Evolutionary conservation across 148 eudicot species (phyloP).

Genomic region (Dysphania ambrosioides): DNA sequence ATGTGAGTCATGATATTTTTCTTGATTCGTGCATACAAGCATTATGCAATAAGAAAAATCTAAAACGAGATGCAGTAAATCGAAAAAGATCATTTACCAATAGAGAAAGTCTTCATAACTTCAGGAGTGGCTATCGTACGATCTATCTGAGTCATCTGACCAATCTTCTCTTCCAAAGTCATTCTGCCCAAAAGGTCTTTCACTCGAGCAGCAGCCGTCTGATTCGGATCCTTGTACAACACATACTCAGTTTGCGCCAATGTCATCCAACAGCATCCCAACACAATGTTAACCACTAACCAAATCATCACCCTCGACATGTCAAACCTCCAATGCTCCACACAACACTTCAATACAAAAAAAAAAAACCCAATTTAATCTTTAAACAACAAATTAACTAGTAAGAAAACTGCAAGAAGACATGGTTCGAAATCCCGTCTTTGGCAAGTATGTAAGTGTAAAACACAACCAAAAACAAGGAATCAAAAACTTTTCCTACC

Average conservation of each 20-base stretch:
- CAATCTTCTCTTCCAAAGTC: slow-evolving; percentile 80
- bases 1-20: not conserved
- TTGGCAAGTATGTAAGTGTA: not conserved
- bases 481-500: not conserved
- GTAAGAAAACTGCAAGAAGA: not conserved
- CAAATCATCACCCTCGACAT: slow-evolving; percentile 23
- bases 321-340: not conserved
- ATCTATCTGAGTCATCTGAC: slow-evolving; percentile 86
- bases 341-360: slow-evolving; percentile 18
- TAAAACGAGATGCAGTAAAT: not conserved
- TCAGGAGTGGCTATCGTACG: slow-evolving; percentile 50
- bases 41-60: not conserved
- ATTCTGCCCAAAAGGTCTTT: slow-evolving; percentile 60
- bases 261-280: slow-evolving; percentile 21
- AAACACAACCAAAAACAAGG: not conserved
- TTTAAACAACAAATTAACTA: not conserved
- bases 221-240: slow-evolving; percentile 64
- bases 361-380: slow-evolving; percentile 18
- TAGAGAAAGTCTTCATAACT: slow-evolving; percentile 48
- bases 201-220: slow-evolving; percentile 45
- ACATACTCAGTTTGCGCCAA: slow-evolving; percentile 25
- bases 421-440: not conserved
- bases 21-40: not conserved
- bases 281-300: slow-evolving; percentile 20
- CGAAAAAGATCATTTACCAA: slow-evolving; percentile 43